Base-by-base conservation (phyloP, 2,329 filamentous ascomycete species). In the Fusarium sp. region DNA sequence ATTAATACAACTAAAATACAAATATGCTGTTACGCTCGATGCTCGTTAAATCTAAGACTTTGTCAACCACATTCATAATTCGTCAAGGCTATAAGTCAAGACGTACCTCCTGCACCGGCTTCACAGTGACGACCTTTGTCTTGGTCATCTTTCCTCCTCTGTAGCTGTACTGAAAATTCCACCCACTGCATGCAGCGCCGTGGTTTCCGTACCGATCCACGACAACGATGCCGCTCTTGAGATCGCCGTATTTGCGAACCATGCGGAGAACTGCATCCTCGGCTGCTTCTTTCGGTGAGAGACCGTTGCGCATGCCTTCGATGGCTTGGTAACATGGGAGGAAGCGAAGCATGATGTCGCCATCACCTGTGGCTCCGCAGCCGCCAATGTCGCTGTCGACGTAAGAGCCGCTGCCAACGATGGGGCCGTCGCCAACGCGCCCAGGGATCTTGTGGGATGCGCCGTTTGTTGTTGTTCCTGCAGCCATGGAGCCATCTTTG, bases 241-340 rank as follows among this genome's bases (percentile, higher is more conserved):
- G 76, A 3, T 78, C 77, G 0, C 86, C 86, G 51, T 85, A 87
- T 75, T 82, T 85, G 18, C 78, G 74, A 16, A 87, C 48, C 84
- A 89, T 88, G 21, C 87, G 80, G 3, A 74, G 60, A 0, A 89
- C 86, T 0, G 83, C 86, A 61, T 89, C 86, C 51, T 86, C 82
- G 0, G 87, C 87, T 0, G 87, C 87, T 37, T 83, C 80, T 9
- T 75, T 79, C 0, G 87, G 86, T 0, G 77, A 77, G 83, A 88
- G 83, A 4, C 87, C 87, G 3, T 75, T 78, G 16, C 87, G 80
- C 76, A 89, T 66, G 64, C 80, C 88, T 79, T 89, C 87, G 3
- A 89, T 84, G 3, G 87, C 87, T 73, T 89, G 87, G 72, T 89
- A 89, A 74, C 87, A 89, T 1, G 87, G 87, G 29, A 89, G 75